Evolutionary conservation across 345 rosid genomes (phyloP).

Genomic region (Acer saccharum): DNA sequence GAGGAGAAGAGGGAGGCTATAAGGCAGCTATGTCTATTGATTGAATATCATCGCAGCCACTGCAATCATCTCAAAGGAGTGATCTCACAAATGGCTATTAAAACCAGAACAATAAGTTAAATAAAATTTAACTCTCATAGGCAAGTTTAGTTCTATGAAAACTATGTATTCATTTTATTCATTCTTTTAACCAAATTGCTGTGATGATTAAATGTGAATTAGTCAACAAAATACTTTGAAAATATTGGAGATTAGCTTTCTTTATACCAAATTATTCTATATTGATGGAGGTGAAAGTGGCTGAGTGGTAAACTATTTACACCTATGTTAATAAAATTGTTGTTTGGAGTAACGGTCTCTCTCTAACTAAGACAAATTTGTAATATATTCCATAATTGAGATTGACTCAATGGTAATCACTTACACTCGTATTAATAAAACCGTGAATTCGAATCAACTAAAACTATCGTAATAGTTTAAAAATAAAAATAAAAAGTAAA

Average conservation of each 20-base stretch:
- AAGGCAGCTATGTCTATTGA: slow-evolving; percentile 63
- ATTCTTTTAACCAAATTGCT: neutral
- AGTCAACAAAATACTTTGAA: neutral
- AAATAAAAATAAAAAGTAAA: no score
- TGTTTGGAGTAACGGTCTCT: no score
- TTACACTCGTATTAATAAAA: no score
- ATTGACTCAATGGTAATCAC: no score
- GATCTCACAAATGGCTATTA: slow-evolving; percentile 40
- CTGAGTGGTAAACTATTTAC: no score
- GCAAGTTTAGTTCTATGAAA: neutral
- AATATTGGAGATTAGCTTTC: neutral
- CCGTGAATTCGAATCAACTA: no score
- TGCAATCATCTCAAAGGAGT: slow-evolving; percentile 53
- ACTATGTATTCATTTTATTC: neutral
- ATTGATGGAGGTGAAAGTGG: no score
- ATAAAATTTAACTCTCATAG: neutral
- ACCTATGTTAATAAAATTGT: no score
- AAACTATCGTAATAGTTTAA: no score
- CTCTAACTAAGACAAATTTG: no score
- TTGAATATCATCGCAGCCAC: slow-evolving; percentile 72
- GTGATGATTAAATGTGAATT: neutral
- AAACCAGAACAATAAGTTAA: slow-evolving; percentile 28
- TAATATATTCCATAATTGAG: no score
- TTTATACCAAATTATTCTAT: no score
- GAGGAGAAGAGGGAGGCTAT: slow-evolving; percentile 86